These are phyloP conservation scores for Limonium bicolor DNA, from an alignment of 148 eudicot species.

Conservation along the genomic window DNA sequence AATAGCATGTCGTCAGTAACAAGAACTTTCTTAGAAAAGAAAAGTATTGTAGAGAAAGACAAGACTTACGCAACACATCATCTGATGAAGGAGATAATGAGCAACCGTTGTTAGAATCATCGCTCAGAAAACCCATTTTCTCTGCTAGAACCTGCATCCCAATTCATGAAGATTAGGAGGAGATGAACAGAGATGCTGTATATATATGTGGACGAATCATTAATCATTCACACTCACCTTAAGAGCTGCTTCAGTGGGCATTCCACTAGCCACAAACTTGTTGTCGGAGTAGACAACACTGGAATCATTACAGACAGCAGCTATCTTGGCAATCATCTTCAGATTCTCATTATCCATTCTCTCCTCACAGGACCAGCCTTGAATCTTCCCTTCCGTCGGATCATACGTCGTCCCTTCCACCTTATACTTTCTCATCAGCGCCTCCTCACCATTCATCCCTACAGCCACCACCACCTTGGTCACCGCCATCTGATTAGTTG, in stretches of 20 bases:
- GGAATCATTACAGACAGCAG: slow-evolving; percentile 83
- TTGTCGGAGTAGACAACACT: slow-evolving; percentile 48
- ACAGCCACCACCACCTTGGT: slow-evolving; percentile 60
- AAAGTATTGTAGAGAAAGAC: neutral
- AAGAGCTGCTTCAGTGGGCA: slow-evolving; percentile 92
- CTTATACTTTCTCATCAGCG: slow-evolving; percentile 26
- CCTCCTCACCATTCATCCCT: slow-evolving; percentile 28
- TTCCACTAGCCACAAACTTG: slow-evolving; percentile 43
- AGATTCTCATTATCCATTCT: slow-evolving; percentile 70
- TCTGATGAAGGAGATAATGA: too few species aligned
- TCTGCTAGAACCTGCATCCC: slow-evolving; percentile 49
- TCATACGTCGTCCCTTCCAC: slow-evolving; percentile 87
- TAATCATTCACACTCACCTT: slow-evolving; percentile 22
- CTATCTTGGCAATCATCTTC: slow-evolving; percentile 59
- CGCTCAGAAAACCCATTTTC: slow-evolving; percentile 88
- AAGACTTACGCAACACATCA: neutral
- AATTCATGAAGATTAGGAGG: too few species aligned
- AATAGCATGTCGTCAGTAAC: too few species aligned
- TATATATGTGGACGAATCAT: too few species aligned
- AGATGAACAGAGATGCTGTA: too few species aligned
- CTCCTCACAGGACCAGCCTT: slow-evolving; percentile 57
- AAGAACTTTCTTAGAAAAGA: too few species aligned
- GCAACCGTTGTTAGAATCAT: too few species aligned
- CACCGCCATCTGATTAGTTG: slow-evolving; percentile 90
- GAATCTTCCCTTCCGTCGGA: slow-evolving; percentile 71